A percentile compares a stretch with the other conserved stretches of the same genome.
Evolutionary conservation across 108 stramenopile genomes (phyloP).

Genomic region (Aurantiochytrium sp.): DNA sequence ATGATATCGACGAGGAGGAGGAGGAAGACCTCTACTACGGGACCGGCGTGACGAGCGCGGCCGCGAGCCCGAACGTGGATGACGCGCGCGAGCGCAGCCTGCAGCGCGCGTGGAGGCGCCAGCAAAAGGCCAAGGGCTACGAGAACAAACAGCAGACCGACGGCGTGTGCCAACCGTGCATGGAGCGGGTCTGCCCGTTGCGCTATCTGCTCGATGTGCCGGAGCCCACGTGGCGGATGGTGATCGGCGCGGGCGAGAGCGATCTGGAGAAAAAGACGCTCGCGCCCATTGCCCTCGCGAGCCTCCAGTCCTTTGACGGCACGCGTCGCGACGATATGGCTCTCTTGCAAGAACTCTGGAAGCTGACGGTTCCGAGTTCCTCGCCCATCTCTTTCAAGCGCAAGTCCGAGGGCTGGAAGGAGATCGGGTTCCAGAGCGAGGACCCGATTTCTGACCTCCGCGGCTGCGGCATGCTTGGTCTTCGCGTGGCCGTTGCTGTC

Average conservation of each 20-base stretch:
- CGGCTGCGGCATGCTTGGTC: background rate
- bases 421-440: background rate
- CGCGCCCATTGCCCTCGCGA: background rate
- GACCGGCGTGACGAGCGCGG: background rate
- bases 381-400: background rate
- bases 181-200: background rate
- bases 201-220: background rate
- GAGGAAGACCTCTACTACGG: background rate
- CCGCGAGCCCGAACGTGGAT: background rate
- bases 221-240: background rate
- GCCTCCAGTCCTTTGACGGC: background rate
- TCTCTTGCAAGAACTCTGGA: background rate
- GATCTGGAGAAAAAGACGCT: background rate
- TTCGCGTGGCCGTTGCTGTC: background rate
- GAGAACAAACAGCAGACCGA: too few relatives aligned
- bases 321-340: background rate
- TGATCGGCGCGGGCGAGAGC: background rate
- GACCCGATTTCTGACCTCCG: slow-evolving; percentile 4
- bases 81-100: background rate
- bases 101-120: background rate
- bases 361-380: background rate
- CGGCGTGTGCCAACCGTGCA: background rate
- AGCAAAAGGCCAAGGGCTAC: background rate
- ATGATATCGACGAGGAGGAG: background rate
- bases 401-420: background rate